A percentile compares a stretch with the other conserved stretches of the same genome.
Conservation (phyloP, 768 basidiomycete genomes). For the Amyloporia xantha region DNA sequence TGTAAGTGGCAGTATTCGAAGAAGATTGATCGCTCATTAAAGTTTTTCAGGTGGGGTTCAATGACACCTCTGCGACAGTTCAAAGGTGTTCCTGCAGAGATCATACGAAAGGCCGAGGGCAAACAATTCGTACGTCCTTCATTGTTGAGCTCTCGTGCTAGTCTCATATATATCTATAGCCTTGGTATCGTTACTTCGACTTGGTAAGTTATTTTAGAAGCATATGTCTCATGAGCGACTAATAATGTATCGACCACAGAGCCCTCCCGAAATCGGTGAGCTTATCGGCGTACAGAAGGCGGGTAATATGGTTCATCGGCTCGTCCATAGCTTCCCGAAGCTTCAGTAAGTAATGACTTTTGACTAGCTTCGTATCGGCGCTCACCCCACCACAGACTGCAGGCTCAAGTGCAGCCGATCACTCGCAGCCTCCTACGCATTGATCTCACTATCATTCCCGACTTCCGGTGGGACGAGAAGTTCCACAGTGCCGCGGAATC, state of each 20-base stretch:
- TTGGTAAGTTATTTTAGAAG: too few relatives aligned
- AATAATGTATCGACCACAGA: constrained; percentile 31
- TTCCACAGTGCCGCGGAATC: constrained; percentile 84
- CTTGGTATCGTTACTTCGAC: constrained; percentile 97
- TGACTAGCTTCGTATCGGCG: not conserved
- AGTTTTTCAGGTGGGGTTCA: constrained; percentile 75
- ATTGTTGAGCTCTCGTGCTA: not conserved
- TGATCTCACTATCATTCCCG: constrained; percentile 92
- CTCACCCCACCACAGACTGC: constrained; percentile 42
- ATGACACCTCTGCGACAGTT: constrained; percentile 98
- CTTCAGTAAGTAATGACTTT: constrained; percentile 52
- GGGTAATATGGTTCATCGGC: constrained; percentile 82
- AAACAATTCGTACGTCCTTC: constrained; percentile 82
- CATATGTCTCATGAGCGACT: not conserved
- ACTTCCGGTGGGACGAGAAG: constrained; percentile 97
- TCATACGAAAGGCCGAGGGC: constrained; percentile 86
- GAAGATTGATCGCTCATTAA: not conserved
- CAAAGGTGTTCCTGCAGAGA: constrained; percentile 80
- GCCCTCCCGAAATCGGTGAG: constrained; percentile 90
- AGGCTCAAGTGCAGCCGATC: constrained; percentile 95
- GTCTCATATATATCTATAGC: constrained; percentile 34
- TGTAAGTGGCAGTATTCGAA: constrained; percentile 38
- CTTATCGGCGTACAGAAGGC: constrained; percentile 91
- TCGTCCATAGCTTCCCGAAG: constrained; percentile 96
- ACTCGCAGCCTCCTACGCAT: constrained; percentile 89